phyloP scores from a whole-genome alignment of 2,329 filamentous ascomycete genomes.

The Talaromyces amestolkiae region DNA sequence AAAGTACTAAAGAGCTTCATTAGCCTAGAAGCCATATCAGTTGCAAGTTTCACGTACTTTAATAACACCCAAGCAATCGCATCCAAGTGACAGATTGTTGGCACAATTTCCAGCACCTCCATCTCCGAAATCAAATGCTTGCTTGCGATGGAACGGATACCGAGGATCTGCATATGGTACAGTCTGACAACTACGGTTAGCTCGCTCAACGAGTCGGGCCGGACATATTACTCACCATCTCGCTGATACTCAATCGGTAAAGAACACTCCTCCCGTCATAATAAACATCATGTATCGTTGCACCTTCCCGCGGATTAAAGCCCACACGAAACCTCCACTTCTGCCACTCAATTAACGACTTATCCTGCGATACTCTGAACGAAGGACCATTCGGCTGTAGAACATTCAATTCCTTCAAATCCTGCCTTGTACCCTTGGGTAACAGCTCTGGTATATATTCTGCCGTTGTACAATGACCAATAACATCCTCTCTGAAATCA shows the following conservation, averaged over 20 bases:
- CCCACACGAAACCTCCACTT: slow-evolving; percentile 67
- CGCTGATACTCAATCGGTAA: slow-evolving; percentile 63
- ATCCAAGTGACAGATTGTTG: slow-evolving; percentile 66
- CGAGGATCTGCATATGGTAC: slow-evolving; percentile 60
- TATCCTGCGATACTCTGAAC: slow-evolving; percentile 55
- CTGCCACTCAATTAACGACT: slow-evolving; percentile 58
- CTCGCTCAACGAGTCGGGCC: neutral
- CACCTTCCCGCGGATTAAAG: slow-evolving; percentile 67
- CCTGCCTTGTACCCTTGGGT: slow-evolving; percentile 43
- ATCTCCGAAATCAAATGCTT: slow-evolving; percentile 68
- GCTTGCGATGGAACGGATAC: slow-evolving; percentile 63
- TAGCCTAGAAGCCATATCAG: neutral
- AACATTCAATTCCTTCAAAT: slow-evolving; percentile 64
- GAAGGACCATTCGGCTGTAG: slow-evolving; percentile 64
- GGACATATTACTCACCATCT: slow-evolving; percentile 46
- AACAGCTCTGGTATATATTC: slow-evolving; percentile 56
- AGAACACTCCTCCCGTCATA: slow-evolving; percentile 64
- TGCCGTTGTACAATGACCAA: slow-evolving; percentile 52
- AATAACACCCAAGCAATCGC: slow-evolving; percentile 66
- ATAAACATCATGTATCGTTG: slow-evolving; percentile 63
- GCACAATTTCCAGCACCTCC: slow-evolving; percentile 61
- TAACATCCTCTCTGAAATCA: slow-evolving; percentile 44
- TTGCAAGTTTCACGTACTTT: slow-evolving; percentile 35
- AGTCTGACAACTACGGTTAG: slow-evolving; percentile 9
- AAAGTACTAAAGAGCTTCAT: slow-evolving; percentile 51